Conservation (phyloP, 78 protist genomes). For the Dictyostelium firmibasis region DNA sequence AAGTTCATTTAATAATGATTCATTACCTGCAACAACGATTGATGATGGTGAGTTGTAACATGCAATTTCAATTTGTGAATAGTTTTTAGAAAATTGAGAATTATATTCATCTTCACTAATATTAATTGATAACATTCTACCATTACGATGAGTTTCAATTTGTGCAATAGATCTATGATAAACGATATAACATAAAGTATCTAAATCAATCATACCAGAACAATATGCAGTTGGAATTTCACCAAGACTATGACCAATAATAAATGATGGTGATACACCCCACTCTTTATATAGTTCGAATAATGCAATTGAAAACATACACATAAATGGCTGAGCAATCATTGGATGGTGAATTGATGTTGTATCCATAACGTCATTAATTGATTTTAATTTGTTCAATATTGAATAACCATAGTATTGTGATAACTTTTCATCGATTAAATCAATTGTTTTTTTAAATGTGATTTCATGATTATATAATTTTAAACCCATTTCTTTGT, state of each 20-base stretch:
- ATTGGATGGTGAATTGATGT: slow-evolving; percentile 26
- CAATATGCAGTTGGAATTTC: slow-evolving; percentile 12
- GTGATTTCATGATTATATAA: neutral
- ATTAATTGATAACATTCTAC: slow-evolving; percentile 48
- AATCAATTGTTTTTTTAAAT: neutral
- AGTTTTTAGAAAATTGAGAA: neutral
- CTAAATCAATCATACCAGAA: slow-evolving; percentile 7
- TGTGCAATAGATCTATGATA: neutral
- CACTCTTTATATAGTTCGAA: slow-evolving; percentile 14
- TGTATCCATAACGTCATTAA: neutral
- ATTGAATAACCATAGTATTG: slow-evolving; percentile 6
- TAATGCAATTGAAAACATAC: slow-evolving; percentile 31
- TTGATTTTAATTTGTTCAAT: neutral
- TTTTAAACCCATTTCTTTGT: slow-evolving; percentile 39
- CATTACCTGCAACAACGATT: slow-evolving; percentile 42
- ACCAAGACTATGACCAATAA: slow-evolving; percentile 68
- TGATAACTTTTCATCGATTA: neutral
- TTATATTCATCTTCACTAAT: neutral
- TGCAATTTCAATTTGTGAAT: slow-evolving; percentile 32
- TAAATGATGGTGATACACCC: slow-evolving; percentile 41
- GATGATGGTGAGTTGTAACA: slow-evolving; percentile 28
- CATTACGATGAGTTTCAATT: slow-evolving; percentile 14
- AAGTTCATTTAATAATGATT: neutral
- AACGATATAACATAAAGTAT: neutral
- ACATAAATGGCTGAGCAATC: slow-evolving; percentile 58